Percentiles rank a stretch among this genome's conserved stretches.
These are phyloP conservation scores for Myxozyma neotropica DNA, from an alignment of 805 yeast species.

Conservation along the genomic window DNA sequence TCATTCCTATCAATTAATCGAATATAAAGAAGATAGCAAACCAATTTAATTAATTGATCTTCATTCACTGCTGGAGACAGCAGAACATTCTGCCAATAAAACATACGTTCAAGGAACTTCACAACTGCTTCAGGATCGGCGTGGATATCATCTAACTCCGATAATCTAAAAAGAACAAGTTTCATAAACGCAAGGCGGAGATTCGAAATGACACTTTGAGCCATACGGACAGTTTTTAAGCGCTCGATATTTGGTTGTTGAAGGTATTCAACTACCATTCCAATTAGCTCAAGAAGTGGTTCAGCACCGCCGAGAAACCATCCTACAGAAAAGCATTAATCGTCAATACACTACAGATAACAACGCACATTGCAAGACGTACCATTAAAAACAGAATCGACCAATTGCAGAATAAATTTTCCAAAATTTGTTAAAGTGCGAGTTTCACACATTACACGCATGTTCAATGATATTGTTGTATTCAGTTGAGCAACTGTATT, in stretches of 20 bases:
- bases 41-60: constrained; percentile 25
- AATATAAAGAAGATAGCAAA: constrained; percentile 29
- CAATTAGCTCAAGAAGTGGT: constrained; percentile 33
- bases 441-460: constrained; percentile 23
- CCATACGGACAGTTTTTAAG: constrained; percentile 25
- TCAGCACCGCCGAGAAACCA: constrained; percentile 35
- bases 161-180: constrained; percentile 27
- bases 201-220: constrained; percentile 17
- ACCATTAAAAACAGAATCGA: constrained; percentile 31
- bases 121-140: constrained; percentile 20
- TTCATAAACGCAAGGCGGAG: constrained; percentile 27
- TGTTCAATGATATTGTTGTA: constrained; percentile 26
- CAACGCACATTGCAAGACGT: background rate
- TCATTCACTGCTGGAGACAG: constrained; percentile 30
- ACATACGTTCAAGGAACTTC: constrained; percentile 27
- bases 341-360: background rate
- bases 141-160: constrained; percentile 28
- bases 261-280: constrained; percentile 33
- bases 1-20: constrained; percentile 19
- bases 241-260: constrained; percentile 29
- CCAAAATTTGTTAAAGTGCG: constrained; percentile 32
- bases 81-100: constrained; percentile 34
- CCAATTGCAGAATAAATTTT: constrained; percentile 26
- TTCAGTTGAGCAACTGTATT: constrained; percentile 33
- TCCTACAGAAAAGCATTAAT: no score